Conservation (phyloP, 805 yeast genomes). For the Jamesozyma spencerorum region DNA sequence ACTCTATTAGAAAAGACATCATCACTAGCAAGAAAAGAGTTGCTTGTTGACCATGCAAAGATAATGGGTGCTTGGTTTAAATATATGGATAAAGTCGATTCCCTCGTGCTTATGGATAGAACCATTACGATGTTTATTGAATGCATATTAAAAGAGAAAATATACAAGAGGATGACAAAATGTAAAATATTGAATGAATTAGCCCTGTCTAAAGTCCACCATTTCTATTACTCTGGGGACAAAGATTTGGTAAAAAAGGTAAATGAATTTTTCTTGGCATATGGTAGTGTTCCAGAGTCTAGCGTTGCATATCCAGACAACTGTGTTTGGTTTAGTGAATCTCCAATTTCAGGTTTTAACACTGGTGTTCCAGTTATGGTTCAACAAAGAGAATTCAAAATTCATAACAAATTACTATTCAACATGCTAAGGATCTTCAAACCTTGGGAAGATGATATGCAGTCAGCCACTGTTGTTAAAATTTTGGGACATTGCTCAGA, state of each 20-base stretch:
- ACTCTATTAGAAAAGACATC: slow-evolving; percentile 41
- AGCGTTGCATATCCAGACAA: slow-evolving; percentile 42
- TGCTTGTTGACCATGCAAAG: slow-evolving; percentile 47
- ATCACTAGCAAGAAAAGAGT: slow-evolving; percentile 52
- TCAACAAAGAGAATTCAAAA: slow-evolving; percentile 44
- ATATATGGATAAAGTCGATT: slow-evolving; percentile 46
- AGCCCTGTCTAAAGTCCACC: slow-evolving; percentile 49
- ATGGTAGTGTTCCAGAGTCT: slow-evolving; percentile 40
- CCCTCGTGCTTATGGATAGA: slow-evolving; percentile 31
- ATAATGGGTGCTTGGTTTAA: slow-evolving; percentile 63
- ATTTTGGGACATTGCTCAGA: slow-evolving; percentile 55
- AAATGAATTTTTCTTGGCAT: slow-evolving; percentile 38
- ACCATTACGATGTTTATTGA: slow-evolving; percentile 42
- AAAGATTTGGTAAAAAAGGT: slow-evolving; percentile 33
- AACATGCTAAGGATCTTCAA: slow-evolving; percentile 55
- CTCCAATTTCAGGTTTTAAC: slow-evolving; percentile 14
- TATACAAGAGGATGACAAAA: slow-evolving; percentile 60
- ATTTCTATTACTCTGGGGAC: slow-evolving; percentile 37
- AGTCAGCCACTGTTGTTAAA: slow-evolving; percentile 43
- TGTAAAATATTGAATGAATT: slow-evolving; percentile 72
- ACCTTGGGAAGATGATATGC: slow-evolving; percentile 71
- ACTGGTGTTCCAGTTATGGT: slow-evolving; percentile 39
- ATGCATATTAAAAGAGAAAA: slow-evolving; percentile 47
- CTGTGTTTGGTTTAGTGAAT: slow-evolving; percentile 40
- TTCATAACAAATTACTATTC: slow-evolving; percentile 61